A percentile compares a stretch with the other conserved stretches of the same genome.
phyloP scores from a whole-genome alignment of 768 basidiomycete genomes.

The Lentinula lateritia region DNA sequence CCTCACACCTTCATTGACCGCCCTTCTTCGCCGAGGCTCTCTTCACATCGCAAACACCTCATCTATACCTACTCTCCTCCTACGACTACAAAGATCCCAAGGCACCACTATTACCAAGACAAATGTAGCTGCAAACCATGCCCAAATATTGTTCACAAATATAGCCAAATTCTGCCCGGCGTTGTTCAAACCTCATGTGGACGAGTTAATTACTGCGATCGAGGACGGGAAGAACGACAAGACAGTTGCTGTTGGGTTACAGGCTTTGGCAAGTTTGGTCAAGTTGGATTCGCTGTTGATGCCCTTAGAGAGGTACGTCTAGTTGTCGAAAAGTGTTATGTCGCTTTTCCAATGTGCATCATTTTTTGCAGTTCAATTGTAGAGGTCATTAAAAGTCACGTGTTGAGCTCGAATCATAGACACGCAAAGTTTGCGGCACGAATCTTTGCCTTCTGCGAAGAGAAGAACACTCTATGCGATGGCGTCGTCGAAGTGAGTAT shows the following conservation, averaged over 20 bases:
- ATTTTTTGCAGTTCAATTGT: slow-evolving; percentile 47
- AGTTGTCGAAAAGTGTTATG: neutral
- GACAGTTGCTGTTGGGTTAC: slow-evolving; percentile 63
- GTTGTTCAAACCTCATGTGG: slow-evolving; percentile 68
- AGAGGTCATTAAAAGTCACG: slow-evolving; percentile 59
- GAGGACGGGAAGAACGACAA: slow-evolving; percentile 49
- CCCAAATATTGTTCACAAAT: slow-evolving; percentile 47
- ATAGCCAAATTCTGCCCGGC: slow-evolving; percentile 74
- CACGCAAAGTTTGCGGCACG: slow-evolving; percentile 87
- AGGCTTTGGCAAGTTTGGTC: slow-evolving; percentile 68
- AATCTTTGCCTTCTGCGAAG: slow-evolving; percentile 55
- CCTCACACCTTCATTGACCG: slow-evolving; percentile 61
- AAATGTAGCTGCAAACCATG: slow-evolving; percentile 36
- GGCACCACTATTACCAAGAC: slow-evolving; percentile 23
- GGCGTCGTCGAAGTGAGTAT: slow-evolving; percentile 59
- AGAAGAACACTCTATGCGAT: slow-evolving; percentile 42
- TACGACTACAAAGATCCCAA: slow-evolving; percentile 50
- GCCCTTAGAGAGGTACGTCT: slow-evolving; percentile 62
- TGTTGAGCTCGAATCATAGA: slow-evolving; percentile 48
- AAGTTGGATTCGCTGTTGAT: slow-evolving; percentile 45
- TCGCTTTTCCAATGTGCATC: neutral
- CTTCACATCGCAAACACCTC: slow-evolving; percentile 81
- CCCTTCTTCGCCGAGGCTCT: slow-evolving; percentile 63
- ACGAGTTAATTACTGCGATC: slow-evolving; percentile 70
- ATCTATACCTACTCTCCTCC: slow-evolving; percentile 75